phyloP scores from a whole-genome alignment of 768 basidiomycete species.

The Russula griseocarnosa region DNA sequence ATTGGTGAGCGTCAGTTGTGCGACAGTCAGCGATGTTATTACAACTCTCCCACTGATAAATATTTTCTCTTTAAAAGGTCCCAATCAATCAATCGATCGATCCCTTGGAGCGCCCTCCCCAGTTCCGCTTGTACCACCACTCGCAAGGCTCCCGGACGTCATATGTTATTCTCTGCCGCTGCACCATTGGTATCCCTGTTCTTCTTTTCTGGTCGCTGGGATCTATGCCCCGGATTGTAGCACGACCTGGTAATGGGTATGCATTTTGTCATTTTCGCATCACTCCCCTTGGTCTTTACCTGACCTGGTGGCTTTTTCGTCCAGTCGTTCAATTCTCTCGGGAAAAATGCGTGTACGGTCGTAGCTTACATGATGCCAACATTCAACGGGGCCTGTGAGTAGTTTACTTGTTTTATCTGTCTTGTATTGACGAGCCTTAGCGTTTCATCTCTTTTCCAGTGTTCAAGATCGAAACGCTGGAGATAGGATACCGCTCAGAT shows the following conservation, averaged over 20 bases:
- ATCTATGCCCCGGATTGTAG: not conserved
- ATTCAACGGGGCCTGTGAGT: not conserved
- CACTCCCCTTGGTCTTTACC: not conserved
- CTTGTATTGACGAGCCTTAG: no score
- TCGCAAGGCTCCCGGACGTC: not conserved
- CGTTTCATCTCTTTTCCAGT: not conserved
- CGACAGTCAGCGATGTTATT: no score
- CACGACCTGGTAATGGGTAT: not conserved
- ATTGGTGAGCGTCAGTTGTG: no score
- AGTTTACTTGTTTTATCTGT: not conserved
- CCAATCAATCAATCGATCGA: no score
- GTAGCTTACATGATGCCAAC: not conserved
- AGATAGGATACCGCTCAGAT: not conserved
- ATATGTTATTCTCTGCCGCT: not conserved
- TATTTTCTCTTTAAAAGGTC: no score
- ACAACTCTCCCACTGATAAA: no score
- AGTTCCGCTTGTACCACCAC: not conserved
- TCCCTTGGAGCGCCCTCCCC: not conserved
- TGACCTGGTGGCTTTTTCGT: not conserved
- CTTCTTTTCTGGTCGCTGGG: not conserved
- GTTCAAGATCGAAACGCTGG: not conserved
- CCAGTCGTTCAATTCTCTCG: not conserved
- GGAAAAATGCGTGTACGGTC: not conserved
- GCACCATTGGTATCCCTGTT: not conserved
- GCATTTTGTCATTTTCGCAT: not conserved